Percentiles rank a stretch among this genome's conserved stretches.
Conservation (phyloP, 2,329 filamentous ascomycete species). For the Fusarium transvaalense region DNA sequence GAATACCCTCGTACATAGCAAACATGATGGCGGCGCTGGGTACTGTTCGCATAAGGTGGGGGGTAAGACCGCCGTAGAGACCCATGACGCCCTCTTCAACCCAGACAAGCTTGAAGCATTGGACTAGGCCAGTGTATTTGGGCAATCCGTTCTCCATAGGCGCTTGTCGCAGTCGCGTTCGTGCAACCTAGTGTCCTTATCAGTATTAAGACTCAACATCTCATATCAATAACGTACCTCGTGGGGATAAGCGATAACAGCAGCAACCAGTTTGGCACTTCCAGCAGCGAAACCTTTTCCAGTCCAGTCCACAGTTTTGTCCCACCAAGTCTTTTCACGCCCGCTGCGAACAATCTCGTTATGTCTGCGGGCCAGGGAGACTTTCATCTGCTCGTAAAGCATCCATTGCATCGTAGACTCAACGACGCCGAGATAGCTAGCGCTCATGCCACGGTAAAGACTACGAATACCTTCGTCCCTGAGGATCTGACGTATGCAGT, state of each 20-base stretch:
- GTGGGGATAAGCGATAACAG: conserved; percentile 89
- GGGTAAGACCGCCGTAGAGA: conserved; percentile 90
- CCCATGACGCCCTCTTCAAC: conserved; percentile 88
- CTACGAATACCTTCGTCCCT: conserved; percentile 83
- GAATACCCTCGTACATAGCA: conserved; percentile 80
- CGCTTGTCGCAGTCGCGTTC: conserved; percentile 86
- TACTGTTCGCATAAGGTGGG: conserved; percentile 90
- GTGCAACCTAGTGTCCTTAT: conserved; percentile 69
- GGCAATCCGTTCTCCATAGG: conserved; percentile 77
- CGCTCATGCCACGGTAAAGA: conserved; percentile 90
- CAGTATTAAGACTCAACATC: neutral
- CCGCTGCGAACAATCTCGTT: conserved; percentile 68
- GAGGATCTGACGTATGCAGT: conserved; percentile 87
- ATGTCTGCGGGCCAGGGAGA: conserved; percentile 74
- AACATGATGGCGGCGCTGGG: conserved; percentile 97
- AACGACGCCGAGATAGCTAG: conserved; percentile 89
- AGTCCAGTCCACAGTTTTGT: conserved; percentile 80
- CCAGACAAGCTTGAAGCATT: conserved; percentile 90
- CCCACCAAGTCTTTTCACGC: conserved; percentile 75
- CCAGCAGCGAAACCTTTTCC: conserved; percentile 85
- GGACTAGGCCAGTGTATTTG: conserved; percentile 89
- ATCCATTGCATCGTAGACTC: conserved; percentile 95
- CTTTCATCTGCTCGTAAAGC: conserved; percentile 93
- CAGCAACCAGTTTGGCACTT: conserved; percentile 85
- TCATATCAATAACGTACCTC: conserved; percentile 69